Conservation (phyloP, 352 stramenopile genomes). For the Phytophthora capsici region DNA sequence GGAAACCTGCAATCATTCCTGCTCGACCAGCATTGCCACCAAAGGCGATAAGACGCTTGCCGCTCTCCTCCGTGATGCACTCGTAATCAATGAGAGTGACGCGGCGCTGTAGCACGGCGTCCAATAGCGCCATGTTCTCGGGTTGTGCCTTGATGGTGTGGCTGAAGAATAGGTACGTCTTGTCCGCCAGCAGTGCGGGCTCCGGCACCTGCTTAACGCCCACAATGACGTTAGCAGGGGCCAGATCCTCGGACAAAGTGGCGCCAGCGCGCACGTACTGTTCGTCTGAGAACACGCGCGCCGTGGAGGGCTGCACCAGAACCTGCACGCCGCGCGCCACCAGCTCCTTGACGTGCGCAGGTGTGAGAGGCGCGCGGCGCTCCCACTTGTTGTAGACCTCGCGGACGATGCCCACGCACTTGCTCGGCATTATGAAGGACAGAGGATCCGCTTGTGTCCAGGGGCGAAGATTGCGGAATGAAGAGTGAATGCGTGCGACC, state of each 20-base stretch:
- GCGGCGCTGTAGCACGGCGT: slow-evolving; percentile 91
- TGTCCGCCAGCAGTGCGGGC: slow-evolving; percentile 84
- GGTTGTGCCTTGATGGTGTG: slow-evolving; percentile 97
- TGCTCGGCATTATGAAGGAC: slow-evolving; percentile 40
- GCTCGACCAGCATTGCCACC: slow-evolving; percentile 94
- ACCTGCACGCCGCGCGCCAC: slow-evolving; percentile 87
- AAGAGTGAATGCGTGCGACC: slow-evolving; percentile 8
- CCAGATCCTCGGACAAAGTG: slow-evolving; percentile 90
- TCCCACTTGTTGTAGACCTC: slow-evolving; percentile 97
- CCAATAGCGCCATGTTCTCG: slow-evolving; percentile 96
- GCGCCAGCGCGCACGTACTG: slow-evolving; percentile 93
- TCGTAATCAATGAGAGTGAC: slow-evolving; percentile 97
- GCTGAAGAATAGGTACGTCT: slow-evolving; percentile 97
- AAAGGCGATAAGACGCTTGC: slow-evolving; percentile 93
- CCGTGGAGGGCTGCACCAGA: slow-evolving; percentile 92
- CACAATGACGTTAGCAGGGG: slow-evolving; percentile 91
- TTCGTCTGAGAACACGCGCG: slow-evolving; percentile 93
- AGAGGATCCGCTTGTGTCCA: slow-evolving; percentile 2
- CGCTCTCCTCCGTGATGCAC: slow-evolving; percentile 91
- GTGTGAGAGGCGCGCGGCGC: slow-evolving; percentile 92
- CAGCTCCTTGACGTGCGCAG: slow-evolving; percentile 88
- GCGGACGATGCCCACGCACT: slow-evolving; percentile 90
- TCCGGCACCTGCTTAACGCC: slow-evolving; percentile 95
- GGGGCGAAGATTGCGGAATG: slow-evolving; percentile 26
- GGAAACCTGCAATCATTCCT: slow-evolving; percentile 95